A percentile compares a stretch with the other conserved stretches of the same genome.
Evolutionary conservation across 306 rosid genomes (phyloP).

Genomic region (apple (Malus domestica)): ASM211411v1 NC_041791.1:35100001-35100500

Average conservation of each 20-base stretch:
- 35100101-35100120: too few relatives aligned
- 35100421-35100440: neutral
- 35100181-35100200: neutral
- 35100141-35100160: neutral
- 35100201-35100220: too few relatives aligned
- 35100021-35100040: conserved; percentile 70
- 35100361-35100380: neutral
- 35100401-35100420: neutral
- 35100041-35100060: conserved; percentile 78
- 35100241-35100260: too few relatives aligned
- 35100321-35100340: neutral
- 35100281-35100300: too few relatives aligned
- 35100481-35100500: neutral
- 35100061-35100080: conserved; percentile 62
- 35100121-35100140: neutral
- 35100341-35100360: neutral
- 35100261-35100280: too few relatives aligned
- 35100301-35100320: neutral
- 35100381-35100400: neutral
- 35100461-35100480: neutral
- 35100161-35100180: neutral
- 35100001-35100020: conserved; percentile 74
- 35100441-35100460: neutral
- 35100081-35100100: too few relatives aligned
- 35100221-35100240: neutral